A percentile compares a stretch with the other conserved stretches of the same genome.
These are phyloP conservation scores for Skeletonema marinoi DNA, from an alignment of 108 stramenopile genomes.

Conservation along the genomic window DNA sequence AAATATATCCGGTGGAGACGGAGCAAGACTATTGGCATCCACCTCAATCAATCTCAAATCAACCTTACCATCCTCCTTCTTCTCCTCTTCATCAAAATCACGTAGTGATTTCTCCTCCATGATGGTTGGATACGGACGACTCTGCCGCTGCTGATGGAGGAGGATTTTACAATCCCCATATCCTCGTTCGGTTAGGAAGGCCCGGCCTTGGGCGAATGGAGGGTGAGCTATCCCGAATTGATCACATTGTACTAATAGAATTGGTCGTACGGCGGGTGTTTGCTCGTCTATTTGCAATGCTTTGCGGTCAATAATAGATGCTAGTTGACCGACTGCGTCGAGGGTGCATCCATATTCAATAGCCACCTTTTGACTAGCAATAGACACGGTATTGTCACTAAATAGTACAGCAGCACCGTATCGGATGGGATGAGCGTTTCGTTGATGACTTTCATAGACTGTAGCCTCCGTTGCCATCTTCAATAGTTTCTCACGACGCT, in stretches of 20 bases:
- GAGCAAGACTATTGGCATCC: slow-evolving; percentile 22
- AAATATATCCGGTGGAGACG: slow-evolving; percentile 50
- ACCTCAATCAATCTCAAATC: slow-evolving; percentile 8
- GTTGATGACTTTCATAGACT: slow-evolving; percentile 27
- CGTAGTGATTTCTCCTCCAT: background rate
- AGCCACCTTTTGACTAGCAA: slow-evolving; percentile 64
- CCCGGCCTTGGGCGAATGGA: slow-evolving; percentile 81
- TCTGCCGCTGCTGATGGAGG: slow-evolving; percentile 46
- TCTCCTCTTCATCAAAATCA: slow-evolving; percentile 11
- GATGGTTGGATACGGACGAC: background rate
- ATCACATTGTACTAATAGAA: slow-evolving; percentile 74
- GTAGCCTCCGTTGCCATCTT: slow-evolving; percentile 54
- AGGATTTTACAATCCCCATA: slow-evolving; percentile 63
- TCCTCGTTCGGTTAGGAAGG: slow-evolving; percentile 77
- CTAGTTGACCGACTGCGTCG: slow-evolving; percentile 83
- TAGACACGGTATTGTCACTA: slow-evolving; percentile 54
- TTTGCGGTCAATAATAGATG: slow-evolving; percentile 35
- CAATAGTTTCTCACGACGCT: slow-evolving; percentile 49
- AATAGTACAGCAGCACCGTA: slow-evolving; percentile 82
- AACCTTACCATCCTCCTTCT: slow-evolving; percentile 9
- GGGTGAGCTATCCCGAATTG: slow-evolving; percentile 86
- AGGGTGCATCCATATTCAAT: slow-evolving; percentile 88
- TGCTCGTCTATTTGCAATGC: slow-evolving; percentile 24
- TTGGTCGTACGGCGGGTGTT: slow-evolving; percentile 18
- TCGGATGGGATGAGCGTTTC: slow-evolving; percentile 69